These are phyloP conservation scores for Hydnomerulius pinastri DNA, from an alignment of 768 basidiomycete genomes.

Conservation along the genomic window DNA sequence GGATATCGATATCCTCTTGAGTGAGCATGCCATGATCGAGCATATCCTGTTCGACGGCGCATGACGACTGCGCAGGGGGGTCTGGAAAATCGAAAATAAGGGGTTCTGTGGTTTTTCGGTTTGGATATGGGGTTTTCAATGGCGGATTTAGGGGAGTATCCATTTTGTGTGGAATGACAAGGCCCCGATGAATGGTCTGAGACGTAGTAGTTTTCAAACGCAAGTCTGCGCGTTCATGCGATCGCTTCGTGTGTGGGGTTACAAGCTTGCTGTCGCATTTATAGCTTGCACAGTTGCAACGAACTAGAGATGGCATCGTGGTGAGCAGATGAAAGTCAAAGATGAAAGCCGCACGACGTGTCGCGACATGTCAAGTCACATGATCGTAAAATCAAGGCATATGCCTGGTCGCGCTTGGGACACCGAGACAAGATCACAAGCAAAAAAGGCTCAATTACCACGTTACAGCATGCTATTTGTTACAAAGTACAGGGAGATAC, in stretches of 20 bases:
- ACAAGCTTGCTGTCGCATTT: too few relatives aligned
- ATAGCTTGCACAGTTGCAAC: background rate
- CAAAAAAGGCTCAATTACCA: too few relatives aligned
- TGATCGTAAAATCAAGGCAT: too few relatives aligned
- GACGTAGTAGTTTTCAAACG: background rate
- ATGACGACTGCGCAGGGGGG: background rate
- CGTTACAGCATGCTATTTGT: too few relatives aligned
- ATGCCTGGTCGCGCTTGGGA: too few relatives aligned
- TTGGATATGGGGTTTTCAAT: background rate
- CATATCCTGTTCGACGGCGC: constrained; percentile 2
- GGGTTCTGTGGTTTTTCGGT: background rate
- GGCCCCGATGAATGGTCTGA: background rate
- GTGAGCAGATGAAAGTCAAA: background rate
- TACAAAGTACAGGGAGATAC: too few relatives aligned
- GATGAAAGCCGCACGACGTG: too few relatives aligned
- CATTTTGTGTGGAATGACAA: background rate
- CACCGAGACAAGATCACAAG: too few relatives aligned
- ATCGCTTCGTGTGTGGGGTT: too few relatives aligned
- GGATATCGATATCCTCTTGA: constrained; percentile 1
- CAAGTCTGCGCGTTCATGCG: background rate
- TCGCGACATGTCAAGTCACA: too few relatives aligned
- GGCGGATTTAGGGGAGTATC: background rate
- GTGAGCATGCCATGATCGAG: background rate
- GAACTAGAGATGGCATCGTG: background rate
- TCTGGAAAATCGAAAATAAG: background rate